phyloP scores from a whole-genome alignment of 1,139 yeast species.

The Protomyces pachydermus region DNA sequence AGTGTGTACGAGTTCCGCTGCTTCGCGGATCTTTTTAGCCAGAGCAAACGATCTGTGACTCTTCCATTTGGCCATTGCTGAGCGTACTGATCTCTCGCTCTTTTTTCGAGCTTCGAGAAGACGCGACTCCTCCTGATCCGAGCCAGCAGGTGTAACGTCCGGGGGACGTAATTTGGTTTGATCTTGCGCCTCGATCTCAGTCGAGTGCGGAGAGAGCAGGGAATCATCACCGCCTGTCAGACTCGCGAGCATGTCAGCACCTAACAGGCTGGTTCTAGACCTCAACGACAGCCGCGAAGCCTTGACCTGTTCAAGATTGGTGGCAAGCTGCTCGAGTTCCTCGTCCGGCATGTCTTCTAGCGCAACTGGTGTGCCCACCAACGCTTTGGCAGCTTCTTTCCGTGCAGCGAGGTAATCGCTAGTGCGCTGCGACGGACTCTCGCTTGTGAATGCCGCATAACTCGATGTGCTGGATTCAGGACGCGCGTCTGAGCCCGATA shows the following conservation, averaged over 20 bases:
- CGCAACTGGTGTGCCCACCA: conserved; percentile 28
- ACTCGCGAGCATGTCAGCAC: not conserved
- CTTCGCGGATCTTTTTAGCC: conserved; percentile 1
- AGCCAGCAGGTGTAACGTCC: not conserved
- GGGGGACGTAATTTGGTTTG: not conserved
- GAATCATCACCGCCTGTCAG: not conserved
- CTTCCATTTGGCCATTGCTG: not conserved
- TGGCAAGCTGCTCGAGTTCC: conserved; percentile 33
- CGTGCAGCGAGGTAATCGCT: conserved; percentile 33
- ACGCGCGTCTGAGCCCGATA: not conserved
- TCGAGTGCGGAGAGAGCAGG: not conserved
- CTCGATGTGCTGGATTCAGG: not conserved
- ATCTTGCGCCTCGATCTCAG: not conserved
- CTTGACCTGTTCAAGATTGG: conserved; percentile 32
- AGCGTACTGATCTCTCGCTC: not conserved
- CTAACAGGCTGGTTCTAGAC: conserved; percentile 16
- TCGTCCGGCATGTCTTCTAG: conserved; percentile 32
- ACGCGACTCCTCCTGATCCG: not conserved
- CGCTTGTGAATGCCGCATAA: conserved; percentile 13
- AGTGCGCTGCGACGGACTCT: conserved; percentile 2
- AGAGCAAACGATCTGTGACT: conserved; percentile 13
- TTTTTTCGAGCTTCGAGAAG: not conserved
- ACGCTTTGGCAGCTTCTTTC: conserved; percentile 31
- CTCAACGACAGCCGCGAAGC: conserved; percentile 21
- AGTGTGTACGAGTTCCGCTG: not conserved